A percentile compares a stretch with the other conserved stretches of the same genome.
These are phyloP conservation scores for Moesziomyces parantarcticus DNA, from an alignment of 1,284 basidiomycete genomes.

Conservation along the genomic window DNA sequence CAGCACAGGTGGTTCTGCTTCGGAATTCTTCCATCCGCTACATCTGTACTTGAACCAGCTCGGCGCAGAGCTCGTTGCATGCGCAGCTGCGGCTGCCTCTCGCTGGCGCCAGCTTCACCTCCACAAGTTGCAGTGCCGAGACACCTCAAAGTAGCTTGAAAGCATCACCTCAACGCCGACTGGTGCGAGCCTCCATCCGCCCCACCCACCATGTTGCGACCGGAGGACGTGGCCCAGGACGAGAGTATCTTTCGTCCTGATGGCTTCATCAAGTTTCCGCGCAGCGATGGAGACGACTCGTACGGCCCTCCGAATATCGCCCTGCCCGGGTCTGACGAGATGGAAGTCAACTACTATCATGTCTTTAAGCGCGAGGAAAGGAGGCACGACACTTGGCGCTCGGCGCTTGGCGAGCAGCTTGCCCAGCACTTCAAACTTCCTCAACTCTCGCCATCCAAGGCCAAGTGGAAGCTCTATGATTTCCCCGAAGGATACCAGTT, in stretches of 20 bases:
- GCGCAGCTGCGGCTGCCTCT: neutral
- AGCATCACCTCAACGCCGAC: too few species aligned
- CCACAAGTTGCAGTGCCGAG: neutral
- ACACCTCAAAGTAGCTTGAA: too few species aligned
- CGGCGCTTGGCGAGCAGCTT: conserved; percentile 32
- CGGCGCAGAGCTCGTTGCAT: neutral
- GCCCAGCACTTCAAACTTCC: conserved; percentile 37
- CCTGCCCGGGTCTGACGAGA: conserved; percentile 3
- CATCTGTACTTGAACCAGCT: neutral
- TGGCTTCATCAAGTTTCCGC: conserved; percentile 50
- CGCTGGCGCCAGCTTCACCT: neutral
- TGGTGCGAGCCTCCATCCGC: neutral
- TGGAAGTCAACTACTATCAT: conserved; percentile 53
- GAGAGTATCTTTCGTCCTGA: conserved; percentile 49
- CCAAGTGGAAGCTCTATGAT: conserved; percentile 49
- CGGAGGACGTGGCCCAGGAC: conserved; percentile 38
- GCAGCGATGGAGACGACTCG: conserved; percentile 53
- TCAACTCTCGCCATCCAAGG: conserved; percentile 19
- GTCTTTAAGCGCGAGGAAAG: conserved; percentile 40
- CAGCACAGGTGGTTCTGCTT: neutral
- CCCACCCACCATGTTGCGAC: conserved; percentile 14
- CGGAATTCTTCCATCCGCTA: too few species aligned
- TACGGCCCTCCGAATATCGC: conserved; percentile 29
- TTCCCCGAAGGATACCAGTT: conserved; percentile 51
- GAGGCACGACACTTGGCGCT: conserved; percentile 34